Percentiles rank a stretch among this genome's conserved stretches.
These are phyloP conservation scores for Bathelium albidoporum DNA, from an alignment of 495 filamentous ascomycete species.

Conservation along the genomic window DNA sequence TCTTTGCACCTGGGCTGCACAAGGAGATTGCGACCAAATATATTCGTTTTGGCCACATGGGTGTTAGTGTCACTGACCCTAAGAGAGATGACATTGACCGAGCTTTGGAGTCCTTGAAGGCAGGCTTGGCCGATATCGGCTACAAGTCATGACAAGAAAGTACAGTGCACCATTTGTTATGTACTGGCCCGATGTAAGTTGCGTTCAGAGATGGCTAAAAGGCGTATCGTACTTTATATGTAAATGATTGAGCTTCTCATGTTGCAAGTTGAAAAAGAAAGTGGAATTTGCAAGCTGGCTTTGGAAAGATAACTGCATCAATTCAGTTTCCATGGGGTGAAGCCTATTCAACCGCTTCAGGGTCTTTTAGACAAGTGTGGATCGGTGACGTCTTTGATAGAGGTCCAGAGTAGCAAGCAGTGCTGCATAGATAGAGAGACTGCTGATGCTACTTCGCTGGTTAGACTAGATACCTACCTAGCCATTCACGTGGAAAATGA, in stretches of 20 bases:
- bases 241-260: not conserved
- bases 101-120: constrained; percentile 67
- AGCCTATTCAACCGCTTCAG: too few species aligned
- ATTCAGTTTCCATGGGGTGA: too few species aligned
- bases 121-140: constrained; percentile 60
- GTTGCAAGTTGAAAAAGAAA: not conserved
- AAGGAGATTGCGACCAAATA: constrained; percentile 69
- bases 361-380: too few species aligned
- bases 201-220: too few species aligned
- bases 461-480: not conserved
- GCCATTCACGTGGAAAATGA: not conserved
- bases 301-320: too few species aligned
- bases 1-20: constrained; percentile 92
- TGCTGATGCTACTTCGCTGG: not conserved
- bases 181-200: too few species aligned
- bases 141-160: constrained; percentile 21
- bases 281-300: too few species aligned
- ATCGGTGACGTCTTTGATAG: too few species aligned
- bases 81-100: constrained; percentile 64
- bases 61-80: constrained; percentile 70
- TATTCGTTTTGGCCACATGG: constrained; percentile 87
- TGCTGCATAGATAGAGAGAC: not conserved
- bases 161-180: not conserved
- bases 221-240: not conserved
- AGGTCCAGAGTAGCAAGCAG: not conserved